Conservation (phyloP, 306 rosid genomes). For the Gillenia trifoliata region DNA sequence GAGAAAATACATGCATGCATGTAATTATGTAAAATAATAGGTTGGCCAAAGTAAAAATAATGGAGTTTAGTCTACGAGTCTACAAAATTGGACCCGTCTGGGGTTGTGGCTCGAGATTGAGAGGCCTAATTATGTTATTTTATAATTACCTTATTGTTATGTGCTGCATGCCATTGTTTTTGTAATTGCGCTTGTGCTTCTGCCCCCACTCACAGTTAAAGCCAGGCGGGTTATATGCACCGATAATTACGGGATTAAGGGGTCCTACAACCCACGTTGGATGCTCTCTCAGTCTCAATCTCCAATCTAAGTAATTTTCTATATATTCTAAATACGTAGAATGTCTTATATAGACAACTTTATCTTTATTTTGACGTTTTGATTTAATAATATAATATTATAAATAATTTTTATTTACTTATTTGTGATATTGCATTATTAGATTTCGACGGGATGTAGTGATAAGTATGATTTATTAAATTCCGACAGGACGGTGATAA, state of each 20-base stretch:
- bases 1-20: slow-evolving; percentile 17
- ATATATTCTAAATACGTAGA: no score
- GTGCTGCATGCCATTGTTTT: not conserved
- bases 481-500: no score
- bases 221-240: slow-evolving; percentile 24
- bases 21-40: not conserved
- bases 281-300: slow-evolving; percentile 4
- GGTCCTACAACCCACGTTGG: slow-evolving; percentile 43
- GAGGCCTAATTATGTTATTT: not conserved
- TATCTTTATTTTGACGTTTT: no score
- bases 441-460: no score
- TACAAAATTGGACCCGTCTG: not conserved
- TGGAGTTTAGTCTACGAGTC: not conserved
- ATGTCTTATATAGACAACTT: no score
- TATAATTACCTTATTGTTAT: not conserved
- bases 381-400: no score
- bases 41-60: slow-evolving; percentile 1
- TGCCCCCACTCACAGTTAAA: slow-evolving; percentile 31
- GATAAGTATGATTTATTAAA: no score
- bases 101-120: slow-evolving; percentile 63
- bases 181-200: not conserved
- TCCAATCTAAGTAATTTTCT: not conserved
- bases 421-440: no score
- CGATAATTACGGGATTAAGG: slow-evolving; percentile 58
- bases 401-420: no score